Percentiles rank a stretch among this genome's conserved stretches.
Evolutionary conservation across 129 eudicot genomes (phyloP).

Genomic region (Saposhnikovia divaricata): DNA sequence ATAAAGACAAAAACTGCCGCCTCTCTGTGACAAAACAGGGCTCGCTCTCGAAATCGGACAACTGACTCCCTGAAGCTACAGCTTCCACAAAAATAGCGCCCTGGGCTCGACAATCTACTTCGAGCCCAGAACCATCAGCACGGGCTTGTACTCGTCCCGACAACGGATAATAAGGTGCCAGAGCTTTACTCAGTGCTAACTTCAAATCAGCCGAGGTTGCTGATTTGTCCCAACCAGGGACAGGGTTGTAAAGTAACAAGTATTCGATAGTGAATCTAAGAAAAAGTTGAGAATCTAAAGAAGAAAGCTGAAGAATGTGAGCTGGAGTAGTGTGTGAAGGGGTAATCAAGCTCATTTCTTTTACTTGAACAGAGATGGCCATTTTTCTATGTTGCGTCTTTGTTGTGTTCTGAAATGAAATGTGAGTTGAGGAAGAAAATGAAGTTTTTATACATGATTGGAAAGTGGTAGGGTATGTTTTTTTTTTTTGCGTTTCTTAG

Average conservation of each 20-base stretch:
- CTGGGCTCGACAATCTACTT: slow-evolving; percentile 63
- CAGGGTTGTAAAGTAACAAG: slow-evolving; percentile 39
- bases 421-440: neutral
- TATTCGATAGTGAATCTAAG: slow-evolving; percentile 66
- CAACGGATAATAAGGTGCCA: slow-evolving; percentile 69
- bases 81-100: slow-evolving; percentile 71
- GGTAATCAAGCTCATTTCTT: slow-evolving; percentile 39
- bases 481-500: neutral
- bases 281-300: slow-evolving; percentile 71
- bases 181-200: slow-evolving; percentile 45
- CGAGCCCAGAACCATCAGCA: slow-evolving; percentile 41
- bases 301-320: slow-evolving; percentile 46
- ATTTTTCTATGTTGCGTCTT: neutral
- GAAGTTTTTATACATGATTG: neutral
- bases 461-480: neutral
- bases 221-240: slow-evolving; percentile 13
- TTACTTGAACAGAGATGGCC: slow-evolving; percentile 37
- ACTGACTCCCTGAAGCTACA: slow-evolving; percentile 11
- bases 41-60: slow-evolving; percentile 42
- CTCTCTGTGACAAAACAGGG: slow-evolving; percentile 24
- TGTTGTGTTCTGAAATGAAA: neutral
- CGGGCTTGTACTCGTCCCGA: slow-evolving; percentile 57
- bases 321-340: slow-evolving; percentile 61
- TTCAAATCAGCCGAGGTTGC: slow-evolving; percentile 27
- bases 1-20: slow-evolving; percentile 28